Evolutionary conservation across 1,284 basidiomycete species (phyloP).

Genomic region (Phlebopus sp.): DNA sequence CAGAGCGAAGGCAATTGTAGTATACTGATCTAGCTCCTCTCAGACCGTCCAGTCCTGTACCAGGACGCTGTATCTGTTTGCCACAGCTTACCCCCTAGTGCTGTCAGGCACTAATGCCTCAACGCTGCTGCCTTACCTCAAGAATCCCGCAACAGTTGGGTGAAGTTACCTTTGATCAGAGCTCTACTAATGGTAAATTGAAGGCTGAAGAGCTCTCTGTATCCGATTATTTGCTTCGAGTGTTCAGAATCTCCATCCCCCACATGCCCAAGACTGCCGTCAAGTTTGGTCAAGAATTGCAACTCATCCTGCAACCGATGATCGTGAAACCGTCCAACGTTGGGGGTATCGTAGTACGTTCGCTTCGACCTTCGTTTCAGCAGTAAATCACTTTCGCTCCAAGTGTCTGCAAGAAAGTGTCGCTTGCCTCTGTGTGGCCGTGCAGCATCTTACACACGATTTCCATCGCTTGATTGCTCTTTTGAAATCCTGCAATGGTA

Average conservation of each 20-base stretch:
- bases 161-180: not conserved
- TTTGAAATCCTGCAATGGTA: slow-evolving; percentile 80
- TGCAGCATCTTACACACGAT: slow-evolving; percentile 85
- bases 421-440: slow-evolving; percentile 86
- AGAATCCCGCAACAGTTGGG: slow-evolving; percentile 72
- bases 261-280: slow-evolving; percentile 84
- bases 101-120: slow-evolving; percentile 80
- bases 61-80: slow-evolving; percentile 80
- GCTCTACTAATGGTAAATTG: slow-evolving; percentile 1
- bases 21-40: not conserved
- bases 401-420: slow-evolving; percentile 87
- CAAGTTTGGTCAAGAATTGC: slow-evolving; percentile 85
- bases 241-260: slow-evolving; percentile 84
- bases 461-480: slow-evolving; percentile 74
- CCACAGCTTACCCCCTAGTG: slow-evolving; percentile 75
- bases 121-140: slow-evolving; percentile 83
- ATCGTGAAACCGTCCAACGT: slow-evolving; percentile 75
- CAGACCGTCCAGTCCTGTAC: slow-evolving; percentile 82
- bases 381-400: slow-evolving; percentile 2
- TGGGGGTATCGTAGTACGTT: slow-evolving; percentile 60
- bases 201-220: slow-evolving; percentile 81
- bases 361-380: not conserved
- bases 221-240: slow-evolving; percentile 82
- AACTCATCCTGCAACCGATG: slow-evolving; percentile 80
- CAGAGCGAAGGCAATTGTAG: not conserved